These are phyloP conservation scores for Trichosporon asahii DNA, from an alignment of 1,284 basidiomycete species.

Conservation along the genomic window DNA sequence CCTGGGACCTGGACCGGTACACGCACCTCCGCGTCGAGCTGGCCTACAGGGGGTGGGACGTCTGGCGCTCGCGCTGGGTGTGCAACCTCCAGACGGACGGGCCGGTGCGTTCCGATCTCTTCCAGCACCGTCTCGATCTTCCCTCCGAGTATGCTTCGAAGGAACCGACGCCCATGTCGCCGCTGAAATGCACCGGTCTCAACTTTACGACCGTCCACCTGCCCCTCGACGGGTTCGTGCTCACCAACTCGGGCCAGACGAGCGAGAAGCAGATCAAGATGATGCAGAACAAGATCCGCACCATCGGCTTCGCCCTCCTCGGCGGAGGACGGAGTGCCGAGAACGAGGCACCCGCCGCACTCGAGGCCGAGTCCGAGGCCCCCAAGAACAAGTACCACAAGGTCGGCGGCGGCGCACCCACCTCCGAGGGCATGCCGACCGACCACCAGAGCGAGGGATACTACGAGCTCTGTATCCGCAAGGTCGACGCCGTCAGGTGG, in stretches of 20 bases:
- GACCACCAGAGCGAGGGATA: constrained; percentile 39
- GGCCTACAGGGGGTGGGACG: constrained; percentile 48
- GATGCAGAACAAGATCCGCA: constrained; percentile 52
- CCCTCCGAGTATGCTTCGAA: constrained; percentile 34
- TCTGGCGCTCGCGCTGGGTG: constrained; percentile 53
- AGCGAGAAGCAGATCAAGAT: constrained; percentile 52
- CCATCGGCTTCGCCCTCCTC: constrained; percentile 53
- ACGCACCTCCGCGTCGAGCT: constrained; percentile 54
- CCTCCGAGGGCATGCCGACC: neutral
- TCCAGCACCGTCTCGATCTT: constrained; percentile 55
- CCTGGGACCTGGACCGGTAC: constrained; percentile 54
- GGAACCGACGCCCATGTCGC: constrained; percentile 30
- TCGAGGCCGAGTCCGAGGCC: constrained; percentile 23
- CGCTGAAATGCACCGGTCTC: constrained; percentile 27
- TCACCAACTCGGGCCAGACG: constrained; percentile 55
- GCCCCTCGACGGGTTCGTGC: constrained; percentile 54
- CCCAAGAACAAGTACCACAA: constrained; percentile 35
- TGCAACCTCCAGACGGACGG: constrained; percentile 56
- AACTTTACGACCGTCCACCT: constrained; percentile 54
- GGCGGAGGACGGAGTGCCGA: constrained; percentile 43
- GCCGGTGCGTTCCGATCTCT: constrained; percentile 55
- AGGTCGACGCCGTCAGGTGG: constrained; percentile 48
- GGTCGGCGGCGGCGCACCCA: constrained; percentile 20
- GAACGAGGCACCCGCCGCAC: constrained; percentile 16
- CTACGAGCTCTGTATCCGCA: constrained; percentile 53